Evolutionary conservation across 2,329 filamentous ascomycete species (phyloP).

Genomic region (Clonostachys rosea): DNA sequence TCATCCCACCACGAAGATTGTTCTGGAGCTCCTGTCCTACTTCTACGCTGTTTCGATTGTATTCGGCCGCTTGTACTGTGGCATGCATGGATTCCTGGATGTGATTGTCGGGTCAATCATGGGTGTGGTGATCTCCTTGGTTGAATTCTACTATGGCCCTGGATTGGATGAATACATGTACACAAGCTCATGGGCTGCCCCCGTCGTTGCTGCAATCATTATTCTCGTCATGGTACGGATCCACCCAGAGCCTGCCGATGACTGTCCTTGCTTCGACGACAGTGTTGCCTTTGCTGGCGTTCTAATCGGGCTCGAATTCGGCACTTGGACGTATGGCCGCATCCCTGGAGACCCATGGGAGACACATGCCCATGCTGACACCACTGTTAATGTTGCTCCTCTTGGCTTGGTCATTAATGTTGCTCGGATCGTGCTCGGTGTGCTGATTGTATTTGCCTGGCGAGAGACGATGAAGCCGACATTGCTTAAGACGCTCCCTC

Average conservation of each 20-base stretch:
- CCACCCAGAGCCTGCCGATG: constrained; percentile 92
- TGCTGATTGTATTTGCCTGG: constrained; percentile 84
- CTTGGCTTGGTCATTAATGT: constrained; percentile 63
- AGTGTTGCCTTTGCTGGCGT: constrained; percentile 91
- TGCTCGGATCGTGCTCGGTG: constrained; percentile 70
- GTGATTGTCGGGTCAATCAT: constrained; percentile 76
- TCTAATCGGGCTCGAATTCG: constrained; percentile 77
- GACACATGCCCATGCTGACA: constrained; percentile 35
- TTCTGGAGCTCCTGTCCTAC: constrained; percentile 67
- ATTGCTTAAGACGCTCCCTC: constrained; percentile 72
- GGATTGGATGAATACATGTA: constrained; percentile 68
- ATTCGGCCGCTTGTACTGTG: constrained; percentile 88
- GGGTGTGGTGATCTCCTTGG: constrained; percentile 59
- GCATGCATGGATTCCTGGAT: constrained; percentile 97
- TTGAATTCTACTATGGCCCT: constrained; percentile 57
- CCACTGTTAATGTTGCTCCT: constrained; percentile 60
- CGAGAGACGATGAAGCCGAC: constrained; percentile 83
- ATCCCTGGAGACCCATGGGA: constrained; percentile 40
- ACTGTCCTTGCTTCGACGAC: constrained; percentile 96
- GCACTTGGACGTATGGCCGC: constrained; percentile 75
- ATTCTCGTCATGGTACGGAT: constrained; percentile 78
- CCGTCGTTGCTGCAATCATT: constrained; percentile 57
- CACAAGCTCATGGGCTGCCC: constrained; percentile 57
- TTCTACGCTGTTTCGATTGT: constrained; percentile 88
- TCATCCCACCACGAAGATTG: constrained; percentile 50